Percentiles rank a stretch among this genome's conserved stretches.
These are phyloP conservation scores for Nissolia schottii DNA, from an alignment of 306 rosid species.

Conservation along the genomic window DNA sequence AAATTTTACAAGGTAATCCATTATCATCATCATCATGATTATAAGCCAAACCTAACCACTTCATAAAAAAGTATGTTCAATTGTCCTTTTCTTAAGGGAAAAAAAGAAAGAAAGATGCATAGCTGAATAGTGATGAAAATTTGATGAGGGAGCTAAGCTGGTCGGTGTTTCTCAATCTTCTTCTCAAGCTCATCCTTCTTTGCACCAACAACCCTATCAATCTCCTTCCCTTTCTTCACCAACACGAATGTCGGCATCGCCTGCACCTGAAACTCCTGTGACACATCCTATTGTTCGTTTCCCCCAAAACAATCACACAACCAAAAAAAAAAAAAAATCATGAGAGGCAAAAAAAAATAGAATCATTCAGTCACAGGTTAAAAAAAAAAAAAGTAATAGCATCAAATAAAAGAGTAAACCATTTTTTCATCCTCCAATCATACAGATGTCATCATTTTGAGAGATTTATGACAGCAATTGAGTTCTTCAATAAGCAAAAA, in stretches of 20 bases:
- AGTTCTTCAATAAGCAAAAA: background rate
- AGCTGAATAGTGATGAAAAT: background rate
- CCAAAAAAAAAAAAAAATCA: background rate
- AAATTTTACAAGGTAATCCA: background rate
- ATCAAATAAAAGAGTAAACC: background rate
- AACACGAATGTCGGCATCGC: constrained; percentile 92
- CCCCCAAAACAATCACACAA: background rate
- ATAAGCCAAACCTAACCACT: background rate
- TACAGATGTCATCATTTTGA: background rate
- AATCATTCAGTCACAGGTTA: background rate
- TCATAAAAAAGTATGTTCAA: background rate
- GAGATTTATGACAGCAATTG: background rate
- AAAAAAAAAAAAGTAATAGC: background rate
- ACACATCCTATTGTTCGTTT: constrained; percentile 50
- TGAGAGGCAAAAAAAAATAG: background rate
- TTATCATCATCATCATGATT: background rate
- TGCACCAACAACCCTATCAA: constrained; percentile 65
- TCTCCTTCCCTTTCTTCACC: constrained; percentile 62
- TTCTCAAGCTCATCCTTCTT: constrained; percentile 73
- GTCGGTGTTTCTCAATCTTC: constrained; percentile 45
- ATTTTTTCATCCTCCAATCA: background rate
- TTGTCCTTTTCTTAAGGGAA: background rate
- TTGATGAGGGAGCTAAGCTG: background rate
- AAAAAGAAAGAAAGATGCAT: background rate
- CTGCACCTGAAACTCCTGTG: constrained; percentile 56